phyloP scores from a whole-genome alignment of 176 grass and related monocot species.

The Avena atlantica region DNA sequence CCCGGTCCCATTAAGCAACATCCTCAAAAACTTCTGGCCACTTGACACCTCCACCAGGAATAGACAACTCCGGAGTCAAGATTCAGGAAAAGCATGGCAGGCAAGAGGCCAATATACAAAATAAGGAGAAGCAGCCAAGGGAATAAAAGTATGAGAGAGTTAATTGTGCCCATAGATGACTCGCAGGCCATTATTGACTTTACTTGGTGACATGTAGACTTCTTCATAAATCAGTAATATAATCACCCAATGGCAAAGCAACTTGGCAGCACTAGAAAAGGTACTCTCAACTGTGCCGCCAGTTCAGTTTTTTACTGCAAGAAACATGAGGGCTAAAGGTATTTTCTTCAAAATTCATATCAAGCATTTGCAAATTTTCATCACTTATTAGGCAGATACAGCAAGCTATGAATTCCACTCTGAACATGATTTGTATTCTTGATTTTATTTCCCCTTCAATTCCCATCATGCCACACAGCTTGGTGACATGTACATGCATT shows the following conservation, averaged over 20 bases:
- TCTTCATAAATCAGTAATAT: not conserved
- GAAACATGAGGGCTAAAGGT: not conserved
- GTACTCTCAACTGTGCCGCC: not conserved
- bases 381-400: not conserved
- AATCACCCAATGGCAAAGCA: not conserved
- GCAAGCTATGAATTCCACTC: not conserved
- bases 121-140: not conserved
- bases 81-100: constrained; percentile 1
- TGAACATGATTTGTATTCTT: not conserved
- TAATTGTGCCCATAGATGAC: constrained; percentile 7
- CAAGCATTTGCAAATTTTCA: not conserved
- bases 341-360: constrained; percentile 15
- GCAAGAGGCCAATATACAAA: not conserved
- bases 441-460: not conserved
- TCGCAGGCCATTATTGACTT: not conserved
- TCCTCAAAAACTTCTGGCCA: not conserved
- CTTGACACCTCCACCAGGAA: not conserved
- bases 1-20: not conserved
- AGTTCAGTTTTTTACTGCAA: constrained; percentile 10
- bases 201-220: not conserved
- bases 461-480: not conserved
- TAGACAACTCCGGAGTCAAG: constrained; percentile 25
- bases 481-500: constrained; percentile 8
- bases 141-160: not conserved
- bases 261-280: not conserved